Conservation (phyloP, 768 basidiomycete genomes). For the Cystofilobasidium ferigula region DNA sequence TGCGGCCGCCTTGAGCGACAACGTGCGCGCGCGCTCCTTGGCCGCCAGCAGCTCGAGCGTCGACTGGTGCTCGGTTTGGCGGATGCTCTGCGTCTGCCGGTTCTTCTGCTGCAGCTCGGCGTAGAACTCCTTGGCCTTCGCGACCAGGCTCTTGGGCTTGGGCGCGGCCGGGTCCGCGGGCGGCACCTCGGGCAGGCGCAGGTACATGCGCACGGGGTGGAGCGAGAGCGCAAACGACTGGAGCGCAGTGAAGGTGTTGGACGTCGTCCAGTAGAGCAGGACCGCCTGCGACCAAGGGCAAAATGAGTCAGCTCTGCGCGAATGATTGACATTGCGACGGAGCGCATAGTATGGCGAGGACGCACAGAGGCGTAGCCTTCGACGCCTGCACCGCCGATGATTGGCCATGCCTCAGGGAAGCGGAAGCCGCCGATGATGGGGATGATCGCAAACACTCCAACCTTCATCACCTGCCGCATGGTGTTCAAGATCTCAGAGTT, state of each 20-base stretch:
- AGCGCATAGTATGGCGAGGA: slow-evolving; percentile 16
- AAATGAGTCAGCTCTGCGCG: background rate
- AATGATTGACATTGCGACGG: background rate
- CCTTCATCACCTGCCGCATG: slow-evolving; percentile 1
- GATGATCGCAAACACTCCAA: background rate
- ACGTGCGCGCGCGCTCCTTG: too few species aligned
- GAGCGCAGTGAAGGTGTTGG: slow-evolving; percentile 45
- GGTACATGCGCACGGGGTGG: slow-evolving; percentile 40
- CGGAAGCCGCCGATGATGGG: slow-evolving; percentile 17
- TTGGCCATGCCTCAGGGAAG: slow-evolving; percentile 40
- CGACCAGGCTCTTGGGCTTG: background rate
- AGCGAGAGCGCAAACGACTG: slow-evolving; percentile 48
- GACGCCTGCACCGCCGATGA: slow-evolving; percentile 38
- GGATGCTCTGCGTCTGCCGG: too few species aligned
- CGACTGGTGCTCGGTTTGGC: too few species aligned
- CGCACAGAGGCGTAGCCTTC: slow-evolving; percentile 49
- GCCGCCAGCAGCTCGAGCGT: too few species aligned
- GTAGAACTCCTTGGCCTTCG: too few species aligned
- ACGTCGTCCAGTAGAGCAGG: slow-evolving; percentile 50
- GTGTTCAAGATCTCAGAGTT: background rate
- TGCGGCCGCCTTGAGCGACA: too few species aligned
- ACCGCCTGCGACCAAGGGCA: slow-evolving; percentile 45
- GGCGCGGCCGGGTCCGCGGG: slow-evolving; percentile 13
- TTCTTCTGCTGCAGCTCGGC: too few species aligned
- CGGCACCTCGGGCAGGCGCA: slow-evolving; percentile 30